Evolutionary conservation across 2,329 filamentous ascomycete genomes (phyloP).

Genomic region (Aspergillus puulaauensis): DNA sequence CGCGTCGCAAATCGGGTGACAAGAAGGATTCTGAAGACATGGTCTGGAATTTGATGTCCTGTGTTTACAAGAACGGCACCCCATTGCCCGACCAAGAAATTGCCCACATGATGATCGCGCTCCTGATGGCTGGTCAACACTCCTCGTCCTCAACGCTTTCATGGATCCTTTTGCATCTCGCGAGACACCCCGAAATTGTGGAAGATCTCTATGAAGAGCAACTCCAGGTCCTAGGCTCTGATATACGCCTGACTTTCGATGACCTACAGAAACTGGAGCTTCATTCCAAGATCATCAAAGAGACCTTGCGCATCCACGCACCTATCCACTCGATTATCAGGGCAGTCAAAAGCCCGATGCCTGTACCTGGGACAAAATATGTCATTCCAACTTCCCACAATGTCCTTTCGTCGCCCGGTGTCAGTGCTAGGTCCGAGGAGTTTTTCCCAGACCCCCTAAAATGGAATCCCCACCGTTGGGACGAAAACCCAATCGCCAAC

Average conservation of each 20-base stretch:
- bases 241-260: slow-evolving; percentile 76
- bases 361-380: slow-evolving; percentile 77
- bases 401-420: slow-evolving; percentile 81
- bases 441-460: slow-evolving; percentile 79
- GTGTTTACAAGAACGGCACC: slow-evolving; percentile 78
- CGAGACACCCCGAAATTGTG: slow-evolving; percentile 73
- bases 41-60: slow-evolving; percentile 87
- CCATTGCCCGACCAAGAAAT: slow-evolving; percentile 79
- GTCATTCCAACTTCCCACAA: slow-evolving; percentile 77
- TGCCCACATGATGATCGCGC: slow-evolving; percentile 90
- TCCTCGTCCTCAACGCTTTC: slow-evolving; percentile 80
- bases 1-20: slow-evolving; percentile 59
- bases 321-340: slow-evolving; percentile 96
- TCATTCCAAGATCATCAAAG: slow-evolving; percentile 82
- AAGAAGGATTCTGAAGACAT: slow-evolving; percentile 67
- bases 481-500: slow-evolving; percentile 53
- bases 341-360: slow-evolving; percentile 84
- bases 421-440: slow-evolving; percentile 67
- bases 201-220: slow-evolving; percentile 86
- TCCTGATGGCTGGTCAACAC: slow-evolving; percentile 90
- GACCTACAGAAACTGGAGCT: slow-evolving; percentile 75
- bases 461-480: slow-evolving; percentile 94
- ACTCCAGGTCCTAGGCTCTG: slow-evolving; percentile 66
- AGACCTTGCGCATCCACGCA: slow-evolving; percentile 85
- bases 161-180: slow-evolving; percentile 82